These are phyloP conservation scores for Chrysoporthe austroafricana DNA, from an alignment of 2,329 filamentous ascomycete species.

Conservation along the genomic window DNA sequence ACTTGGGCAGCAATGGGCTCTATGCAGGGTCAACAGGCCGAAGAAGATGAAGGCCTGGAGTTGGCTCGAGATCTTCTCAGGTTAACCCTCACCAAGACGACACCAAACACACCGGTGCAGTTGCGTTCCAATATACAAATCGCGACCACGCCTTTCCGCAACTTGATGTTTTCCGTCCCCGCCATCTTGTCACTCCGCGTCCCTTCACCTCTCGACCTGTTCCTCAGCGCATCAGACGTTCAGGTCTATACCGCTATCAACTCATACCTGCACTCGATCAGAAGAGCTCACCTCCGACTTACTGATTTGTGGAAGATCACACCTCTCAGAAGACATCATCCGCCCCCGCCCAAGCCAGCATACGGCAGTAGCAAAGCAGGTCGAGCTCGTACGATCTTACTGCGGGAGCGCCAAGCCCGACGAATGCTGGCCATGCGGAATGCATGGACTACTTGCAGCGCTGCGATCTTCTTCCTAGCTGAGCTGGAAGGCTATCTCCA, in stretches of 20 bases:
- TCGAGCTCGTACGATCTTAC: conserved; percentile 60
- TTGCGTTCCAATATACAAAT: conserved; percentile 43
- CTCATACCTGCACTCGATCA: conserved; percentile 82
- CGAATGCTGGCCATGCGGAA: conserved; percentile 73
- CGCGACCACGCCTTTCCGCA: conserved; percentile 68
- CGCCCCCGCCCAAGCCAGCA: conserved; percentile 68
- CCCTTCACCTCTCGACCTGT: conserved; percentile 81
- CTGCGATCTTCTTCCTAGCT: conserved; percentile 85
- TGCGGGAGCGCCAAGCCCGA: conserved; percentile 66
- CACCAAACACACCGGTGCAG: conserved; percentile 43
- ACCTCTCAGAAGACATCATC: conserved; percentile 75
- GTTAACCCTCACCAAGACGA: conserved; percentile 63
- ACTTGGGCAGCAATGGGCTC: conserved; percentile 82
- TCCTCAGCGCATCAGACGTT: conserved; percentile 76
- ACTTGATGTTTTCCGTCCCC: conserved; percentile 79
- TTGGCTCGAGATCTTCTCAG: conserved; percentile 77
- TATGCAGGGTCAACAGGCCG: conserved; percentile 68
- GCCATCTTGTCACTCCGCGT: conserved; percentile 73
- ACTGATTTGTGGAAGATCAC: conserved; percentile 87
- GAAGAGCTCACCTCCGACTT: conserved; percentile 82
- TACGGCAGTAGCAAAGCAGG: conserved; percentile 65
- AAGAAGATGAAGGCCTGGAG: conserved; percentile 84
- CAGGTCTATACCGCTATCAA: conserved; percentile 83
- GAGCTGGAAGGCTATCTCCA: conserved; percentile 89
- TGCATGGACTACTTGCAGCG: conserved; percentile 88